These are phyloP conservation scores for Pseudopyrenochaeta lycopersici DNA, from an alignment of 2,329 filamentous ascomycete genomes.

Conservation along the genomic window DNA sequence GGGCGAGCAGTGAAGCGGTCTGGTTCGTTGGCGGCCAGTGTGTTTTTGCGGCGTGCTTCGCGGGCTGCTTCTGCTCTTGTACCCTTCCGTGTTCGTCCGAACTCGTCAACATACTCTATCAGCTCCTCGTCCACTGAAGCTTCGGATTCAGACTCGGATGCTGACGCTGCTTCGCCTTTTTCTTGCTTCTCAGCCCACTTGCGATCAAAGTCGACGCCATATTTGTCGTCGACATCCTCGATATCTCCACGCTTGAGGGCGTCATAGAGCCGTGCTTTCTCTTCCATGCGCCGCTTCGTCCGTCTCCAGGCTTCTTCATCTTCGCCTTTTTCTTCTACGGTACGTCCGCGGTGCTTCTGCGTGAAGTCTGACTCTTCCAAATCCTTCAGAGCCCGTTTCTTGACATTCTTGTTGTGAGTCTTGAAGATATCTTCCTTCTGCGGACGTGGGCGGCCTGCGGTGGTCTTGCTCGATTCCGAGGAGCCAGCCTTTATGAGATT, in stretches of 20 bases:
- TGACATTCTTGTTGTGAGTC: conserved; percentile 68
- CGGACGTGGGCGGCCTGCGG: conserved; percentile 63
- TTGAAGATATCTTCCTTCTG: conserved; percentile 75
- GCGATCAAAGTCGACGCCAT: conserved; percentile 88
- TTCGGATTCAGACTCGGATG: conserved; percentile 47
- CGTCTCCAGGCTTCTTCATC: conserved; percentile 68
- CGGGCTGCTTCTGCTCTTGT: conserved; percentile 74
- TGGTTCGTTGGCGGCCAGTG: conserved; percentile 67
- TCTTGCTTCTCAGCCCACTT: conserved; percentile 84
- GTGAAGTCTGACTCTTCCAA: conserved; percentile 64
- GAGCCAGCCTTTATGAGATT: conserved; percentile 72
- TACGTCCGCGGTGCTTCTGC: conserved; percentile 70
- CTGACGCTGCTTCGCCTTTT: conserved; percentile 52
- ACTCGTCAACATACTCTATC: conserved; percentile 92
- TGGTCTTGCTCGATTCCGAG: conserved; percentile 51
- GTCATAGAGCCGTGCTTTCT: conserved; percentile 87
- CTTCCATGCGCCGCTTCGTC: conserved; percentile 83
- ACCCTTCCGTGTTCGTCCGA: conserved; percentile 80
- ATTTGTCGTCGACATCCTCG: conserved; percentile 70
- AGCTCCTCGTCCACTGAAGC: conserved; percentile 64
- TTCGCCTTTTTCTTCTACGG: conserved; percentile 60
- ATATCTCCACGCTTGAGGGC: conserved; percentile 88
- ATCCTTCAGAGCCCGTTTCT: conserved; percentile 70
- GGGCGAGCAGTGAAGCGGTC: conserved; percentile 76
- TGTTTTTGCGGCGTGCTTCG: conserved; percentile 66